Evolutionary conservation across 306 rosid genomes (phyloP).

Genomic region (Prunus dulcis): DNA sequence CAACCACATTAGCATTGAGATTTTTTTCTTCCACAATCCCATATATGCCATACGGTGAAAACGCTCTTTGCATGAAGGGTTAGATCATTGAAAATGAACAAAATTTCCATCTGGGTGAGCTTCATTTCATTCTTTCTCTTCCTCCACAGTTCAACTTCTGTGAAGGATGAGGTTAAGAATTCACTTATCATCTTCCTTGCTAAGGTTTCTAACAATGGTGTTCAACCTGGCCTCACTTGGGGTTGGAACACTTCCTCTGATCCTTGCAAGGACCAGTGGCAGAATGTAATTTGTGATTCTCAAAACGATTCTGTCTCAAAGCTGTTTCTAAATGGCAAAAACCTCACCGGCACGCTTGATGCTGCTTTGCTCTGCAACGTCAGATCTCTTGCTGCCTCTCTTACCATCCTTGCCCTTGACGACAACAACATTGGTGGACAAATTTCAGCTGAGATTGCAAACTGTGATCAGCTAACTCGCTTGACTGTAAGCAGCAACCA

Average conservation of each 20-base stretch:
- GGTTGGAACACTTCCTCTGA: constrained; percentile 53
- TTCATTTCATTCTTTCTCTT: constrained; percentile 37
- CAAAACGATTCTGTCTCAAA: constrained; percentile 25
- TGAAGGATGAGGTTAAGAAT: constrained; percentile 46
- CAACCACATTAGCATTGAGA: constrained; percentile 15
- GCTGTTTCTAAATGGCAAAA: constrained; percentile 35
- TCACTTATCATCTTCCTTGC: constrained; percentile 49
- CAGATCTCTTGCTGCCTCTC: constrained; percentile 46
- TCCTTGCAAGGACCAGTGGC: constrained; percentile 66
- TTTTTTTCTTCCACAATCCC: constrained; percentile 24
- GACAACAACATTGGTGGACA: constrained; percentile 49
- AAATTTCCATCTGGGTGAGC: constrained; percentile 29
- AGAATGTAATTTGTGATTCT: constrained; percentile 48
- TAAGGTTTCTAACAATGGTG: constrained; percentile 34
- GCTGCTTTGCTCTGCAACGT: constrained; percentile 43
- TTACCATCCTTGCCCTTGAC: constrained; percentile 44
- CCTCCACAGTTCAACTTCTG: constrained; percentile 31
- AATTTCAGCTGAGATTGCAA: constrained; percentile 38
- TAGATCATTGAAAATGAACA: constrained; percentile 40
- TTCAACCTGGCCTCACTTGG: constrained; percentile 22
- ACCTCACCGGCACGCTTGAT: constrained; percentile 53
- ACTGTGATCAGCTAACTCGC: constrained; percentile 53
- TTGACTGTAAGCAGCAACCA: constrained; percentile 45
- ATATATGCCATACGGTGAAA: constrained; percentile 3
- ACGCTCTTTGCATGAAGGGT: constrained; percentile 6